Conservation (phyloP, 2,329 filamentous ascomycete species). For the Reticulascus tulasneorum region DNA sequence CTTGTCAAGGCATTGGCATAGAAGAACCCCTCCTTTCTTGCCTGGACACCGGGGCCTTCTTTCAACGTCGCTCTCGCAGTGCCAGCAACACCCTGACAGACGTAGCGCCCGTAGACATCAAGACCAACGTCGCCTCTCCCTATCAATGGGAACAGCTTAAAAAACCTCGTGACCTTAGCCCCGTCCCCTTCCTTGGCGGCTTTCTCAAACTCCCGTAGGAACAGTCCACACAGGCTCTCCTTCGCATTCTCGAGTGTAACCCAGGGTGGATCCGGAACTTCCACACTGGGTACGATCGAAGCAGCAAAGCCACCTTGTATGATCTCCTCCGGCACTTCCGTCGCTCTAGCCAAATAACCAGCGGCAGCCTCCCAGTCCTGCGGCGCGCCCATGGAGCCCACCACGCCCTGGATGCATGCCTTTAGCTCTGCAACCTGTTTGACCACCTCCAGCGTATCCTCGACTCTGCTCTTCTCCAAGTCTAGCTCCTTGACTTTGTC, state of each 20-base stretch:
- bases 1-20: slow-evolving; percentile 88
- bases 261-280: slow-evolving; percentile 87
- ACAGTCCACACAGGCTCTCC: slow-evolving; percentile 84
- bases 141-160: slow-evolving; percentile 95
- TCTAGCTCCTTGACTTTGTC: slow-evolving; percentile 84
- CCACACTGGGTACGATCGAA: slow-evolving; percentile 88
- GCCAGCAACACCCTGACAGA: slow-evolving; percentile 88
- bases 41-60: slow-evolving; percentile 43
- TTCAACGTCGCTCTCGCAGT: slow-evolving; percentile 78
- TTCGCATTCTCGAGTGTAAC: slow-evolving; percentile 83
- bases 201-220: slow-evolving; percentile 91
- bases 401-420: slow-evolving; percentile 89
- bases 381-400: slow-evolving; percentile 93
- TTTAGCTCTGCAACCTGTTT: slow-evolving; percentile 97
- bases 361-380: slow-evolving; percentile 99
- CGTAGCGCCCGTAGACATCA: slow-evolving; percentile 92
- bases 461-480: slow-evolving; percentile 85
- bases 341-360: slow-evolving; percentile 79
- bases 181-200: slow-evolving; percentile 85
- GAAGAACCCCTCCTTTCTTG: slow-evolving; percentile 76
- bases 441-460: slow-evolving; percentile 84
- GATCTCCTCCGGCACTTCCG: slow-evolving; percentile 75
- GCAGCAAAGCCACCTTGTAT: slow-evolving; percentile 82
- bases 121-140: slow-evolving; percentile 82
- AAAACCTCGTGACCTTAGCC: slow-evolving; percentile 88